phyloP scores from a whole-genome alignment of 2,329 filamentous ascomycete species.

The Capronia americana region DNA sequence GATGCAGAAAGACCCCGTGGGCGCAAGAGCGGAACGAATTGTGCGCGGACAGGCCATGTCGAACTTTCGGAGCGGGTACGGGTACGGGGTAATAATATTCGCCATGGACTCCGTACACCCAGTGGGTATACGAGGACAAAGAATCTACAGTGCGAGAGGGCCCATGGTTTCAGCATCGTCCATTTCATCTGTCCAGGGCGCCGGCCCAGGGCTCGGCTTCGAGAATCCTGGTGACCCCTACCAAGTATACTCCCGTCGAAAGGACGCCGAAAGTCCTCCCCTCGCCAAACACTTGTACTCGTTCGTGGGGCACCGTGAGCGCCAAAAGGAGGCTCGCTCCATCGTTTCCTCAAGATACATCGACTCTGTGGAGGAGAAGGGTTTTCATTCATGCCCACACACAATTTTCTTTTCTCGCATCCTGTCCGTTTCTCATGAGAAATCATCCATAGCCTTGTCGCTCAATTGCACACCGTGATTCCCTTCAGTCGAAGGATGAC shows the following conservation, averaged over 20 bases:
- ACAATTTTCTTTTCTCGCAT: not conserved
- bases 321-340: not conserved
- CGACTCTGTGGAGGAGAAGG: not conserved
- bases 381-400: not conserved
- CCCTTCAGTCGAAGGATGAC: conserved; percentile 2
- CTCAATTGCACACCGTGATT: conserved; percentile 62
- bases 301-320: not conserved
- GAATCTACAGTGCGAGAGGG: no score
- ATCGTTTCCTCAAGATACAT: not conserved
- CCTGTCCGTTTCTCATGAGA: conserved; percentile 19
- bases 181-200: not conserved
- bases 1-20: no score
- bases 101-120: no score
- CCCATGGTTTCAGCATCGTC: not conserved
- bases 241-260: not conserved
- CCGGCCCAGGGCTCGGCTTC: not conserved
- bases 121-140: no score
- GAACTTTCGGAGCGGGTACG: no score
- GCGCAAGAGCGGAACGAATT: no score
- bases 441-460: conserved; percentile 81
- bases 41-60: no score
- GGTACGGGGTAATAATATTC: no score
- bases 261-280: not conserved
- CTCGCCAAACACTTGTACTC: not conserved
- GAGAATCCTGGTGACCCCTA: not conserved